Evolutionary conservation across 495 filamentous ascomycete species (phyloP), one percentile per base, ranked within the genome.

Genomic region (Aspergillus heteromorphus): DNA sequence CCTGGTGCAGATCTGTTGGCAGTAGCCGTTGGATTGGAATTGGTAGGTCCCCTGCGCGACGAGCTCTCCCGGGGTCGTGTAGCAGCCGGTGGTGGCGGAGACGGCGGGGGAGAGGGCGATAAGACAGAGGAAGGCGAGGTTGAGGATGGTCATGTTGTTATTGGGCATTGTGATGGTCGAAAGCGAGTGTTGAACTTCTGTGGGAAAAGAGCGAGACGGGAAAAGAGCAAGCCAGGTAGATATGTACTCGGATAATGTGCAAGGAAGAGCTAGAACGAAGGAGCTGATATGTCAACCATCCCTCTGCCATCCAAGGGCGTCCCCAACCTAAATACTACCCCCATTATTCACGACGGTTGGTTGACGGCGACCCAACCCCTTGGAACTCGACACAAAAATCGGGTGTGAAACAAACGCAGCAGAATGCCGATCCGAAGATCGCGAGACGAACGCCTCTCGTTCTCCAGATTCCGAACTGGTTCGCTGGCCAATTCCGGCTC

Each of bases 21-120:
- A 77, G 23, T 64, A 59, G n/a, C 59, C 61, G 2, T 41, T 51
- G 16, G 69, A 64, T 51, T 73, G 67, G 45, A 53, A 78, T 19
- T 40, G 52, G 40, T 55, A 68, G 21, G 57, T 48, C 4, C 63
- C 62, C 16, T 59, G 30, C 36, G 45, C 38, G 17, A 51, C 58
- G 20, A 76, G 51, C 2, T 52, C 53, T 5, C 60, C 62, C 3
- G 67, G 52, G 2, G 56, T 58, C 29, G 56, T 68, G 55, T 69
- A 78, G 62, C 75, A 78, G 47, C 70, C 72, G 23, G 66, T 40
- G 9, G 40, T 40, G 13, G 60, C 31, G 38, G 53, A 55, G 40
- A 50, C 40, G 29, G 53, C 59, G 30, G 55, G 49, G 8, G 66
- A 63, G 21, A 70, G 38, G 16, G 66, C 40, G 30, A 72, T 61